phyloP scores from a whole-genome alignment of 2,329 filamentous ascomycete genomes.

The Pseudogymnoascus pannorum region DNA sequence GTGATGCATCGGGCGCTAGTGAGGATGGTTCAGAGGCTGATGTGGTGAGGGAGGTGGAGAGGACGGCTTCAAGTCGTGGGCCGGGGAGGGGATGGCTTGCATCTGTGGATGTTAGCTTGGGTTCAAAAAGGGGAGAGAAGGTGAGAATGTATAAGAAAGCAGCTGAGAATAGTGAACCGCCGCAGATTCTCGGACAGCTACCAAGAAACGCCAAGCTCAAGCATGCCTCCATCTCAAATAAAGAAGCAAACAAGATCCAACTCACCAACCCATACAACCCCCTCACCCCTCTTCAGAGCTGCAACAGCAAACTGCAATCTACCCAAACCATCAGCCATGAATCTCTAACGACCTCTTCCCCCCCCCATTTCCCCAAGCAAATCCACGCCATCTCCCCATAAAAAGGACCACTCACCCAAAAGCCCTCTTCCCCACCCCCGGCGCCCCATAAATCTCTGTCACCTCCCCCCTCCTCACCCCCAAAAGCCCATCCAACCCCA shows the following conservation, averaged over 20 bases:
- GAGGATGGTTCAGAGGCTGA: conserved; percentile 12
- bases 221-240: background rate
- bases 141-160: background rate
- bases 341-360: conserved; percentile 15
- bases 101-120: conserved; percentile 19
- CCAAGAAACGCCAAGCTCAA: conserved; percentile 1
- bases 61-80: conserved; percentile 41
- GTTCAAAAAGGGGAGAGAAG: background rate
- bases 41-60: conserved; percentile 21
- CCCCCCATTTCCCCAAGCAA: background rate
- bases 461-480: conserved; percentile 71
- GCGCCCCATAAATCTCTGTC: conserved; percentile 81
- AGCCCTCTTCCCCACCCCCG: conserved; percentile 77
- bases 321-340: conserved; percentile 18
- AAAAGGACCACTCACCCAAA: conserved; percentile 44
- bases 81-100: conserved; percentile 35
- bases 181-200: background rate
- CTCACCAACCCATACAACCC: conserved; percentile 41
- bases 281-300: conserved; percentile 51
- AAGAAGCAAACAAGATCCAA: background rate
- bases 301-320: conserved; percentile 65
- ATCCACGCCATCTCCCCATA: background rate
- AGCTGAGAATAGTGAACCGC: background rate
- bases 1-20: conserved; percentile 2
- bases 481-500: background rate